Evolutionary conservation across 495 filamentous ascomycete genomes (phyloP).

Genomic region (Podospora conica): DNA sequence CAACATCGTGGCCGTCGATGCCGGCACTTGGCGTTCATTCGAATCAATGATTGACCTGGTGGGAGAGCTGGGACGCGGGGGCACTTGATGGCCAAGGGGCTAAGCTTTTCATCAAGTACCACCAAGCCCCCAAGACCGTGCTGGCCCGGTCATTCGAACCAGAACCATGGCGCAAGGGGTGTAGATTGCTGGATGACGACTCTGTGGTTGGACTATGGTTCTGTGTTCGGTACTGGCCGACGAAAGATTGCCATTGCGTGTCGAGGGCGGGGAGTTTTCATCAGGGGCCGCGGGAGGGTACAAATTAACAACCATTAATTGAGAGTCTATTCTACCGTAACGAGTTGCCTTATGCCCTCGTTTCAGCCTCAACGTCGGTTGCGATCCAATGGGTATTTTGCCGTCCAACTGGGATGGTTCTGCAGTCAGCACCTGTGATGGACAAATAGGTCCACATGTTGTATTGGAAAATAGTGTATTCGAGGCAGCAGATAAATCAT

Average conservation of each 20-base stretch:
- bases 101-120: neutral
- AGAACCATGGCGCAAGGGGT: neutral
- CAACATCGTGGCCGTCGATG: neutral
- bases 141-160: neutral
- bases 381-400: neutral
- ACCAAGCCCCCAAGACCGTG: neutral
- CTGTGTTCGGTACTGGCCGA: neutral
- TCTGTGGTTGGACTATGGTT: neutral
- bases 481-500: neutral
- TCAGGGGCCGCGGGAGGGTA: neutral
- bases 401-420: neutral
- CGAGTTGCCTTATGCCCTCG: neutral
- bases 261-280: neutral
- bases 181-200: neutral
- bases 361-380: neutral
- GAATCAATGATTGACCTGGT: neutral
- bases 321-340: neutral
- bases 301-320: neutral
- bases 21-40: neutral
- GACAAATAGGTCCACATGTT: neutral
- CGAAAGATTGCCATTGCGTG: neutral
- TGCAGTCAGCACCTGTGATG: neutral
- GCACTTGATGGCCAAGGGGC: neutral
- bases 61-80: neutral
- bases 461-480: neutral